Base-by-base conservation (phyloP, 148 eudicot species). In the Linanthus parryae region DNA sequence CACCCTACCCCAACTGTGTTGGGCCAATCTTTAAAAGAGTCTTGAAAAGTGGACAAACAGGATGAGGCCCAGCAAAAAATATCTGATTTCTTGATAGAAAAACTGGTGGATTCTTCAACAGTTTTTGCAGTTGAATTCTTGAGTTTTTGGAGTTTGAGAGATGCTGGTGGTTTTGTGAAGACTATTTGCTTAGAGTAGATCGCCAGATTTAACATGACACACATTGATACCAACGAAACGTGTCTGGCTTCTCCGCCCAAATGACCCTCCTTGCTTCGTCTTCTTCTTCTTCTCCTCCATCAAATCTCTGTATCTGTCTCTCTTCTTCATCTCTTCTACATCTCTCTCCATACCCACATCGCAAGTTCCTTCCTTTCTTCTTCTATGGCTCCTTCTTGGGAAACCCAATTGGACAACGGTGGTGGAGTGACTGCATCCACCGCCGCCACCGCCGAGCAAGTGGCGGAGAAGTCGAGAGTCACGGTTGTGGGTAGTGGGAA, bases 401-500 rank as follows among this genome's bases (percentile, higher is more conserved):
- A 36, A 23, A 40, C 39, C 28, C 26, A 31, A 51, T 61, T 34
- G 23, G 51, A 23, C 4, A 24, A 23, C 47, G 33, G 20, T 23
- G 45, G 19, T 16, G 20, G 8, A 16, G 45, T 20, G 26, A 22
- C 20, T 44, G 22, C 12, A 20, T 14, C 48, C 48, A 24, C 26
- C 20, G 48, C 10, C 12, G 47, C 3, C 7, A 15, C 24, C 27
- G 28, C 30, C 21, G 61, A 50, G 45, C 52, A 57, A 52, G 37
- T 31, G 36, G 26, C 44, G 40, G 6, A n/a, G 6, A 75, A 72
- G 58, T 67, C 66, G 4, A 75, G 70, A 57, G 90, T 82, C 55
- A 68, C 99, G 0, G 80, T 92, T 12, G 68, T 92, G 40, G 99
- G 99, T 7, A 84, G 99, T 61, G 99, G 99, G 22, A 92, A 88